Base-by-base conservation (phyloP, 495 filamentous ascomycete genomes). In the Penicillium robsamsonii region DNA sequence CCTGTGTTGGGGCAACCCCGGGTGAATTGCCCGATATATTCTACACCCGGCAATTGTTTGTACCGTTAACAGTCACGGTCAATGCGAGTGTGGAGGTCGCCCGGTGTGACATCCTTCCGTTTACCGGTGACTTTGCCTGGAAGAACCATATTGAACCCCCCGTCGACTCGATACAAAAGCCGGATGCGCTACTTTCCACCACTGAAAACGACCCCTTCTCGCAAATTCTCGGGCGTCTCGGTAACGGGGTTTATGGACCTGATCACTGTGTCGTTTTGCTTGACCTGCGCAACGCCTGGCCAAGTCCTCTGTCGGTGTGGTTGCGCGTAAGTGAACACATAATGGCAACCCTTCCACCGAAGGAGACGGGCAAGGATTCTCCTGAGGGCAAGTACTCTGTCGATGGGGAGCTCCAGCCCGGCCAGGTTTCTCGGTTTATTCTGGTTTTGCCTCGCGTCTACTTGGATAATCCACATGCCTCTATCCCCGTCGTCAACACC, bases 201-300 rank as follows among this genome's bases (percentile, higher is more conserved):
- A 53, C 57, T 12, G 67, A 70, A 17, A 52, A 65, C 27, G 65
- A 73, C 50, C 65, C 67, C 15, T 75, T 77, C 42, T 73, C 74
- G 15, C 59, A 74, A 9, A 64, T 77, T 13, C 63, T 79, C n/a
- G 63, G 70, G 38, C 73, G 71, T 24, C 68, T 79, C 35, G 74
- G 69, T 5, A 72, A 64, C 20, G 69, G 70, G 7, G 58, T 66
- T 11, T 72, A 75, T 53, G 70, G 77, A 12, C 79, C 84, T 46
- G 80, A 90, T 25, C 85, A 93, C 65, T 95, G 90, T 64, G 76
- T 96, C 40, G 73, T 96, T 15, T 64, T 95, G 6, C 71, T 97
- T 17, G 93, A 97, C 67, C 78, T 96, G 30, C 84, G 90, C 41
- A 97, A 97, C 63, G 83, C 86, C 22, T 96, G 91, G 91, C 88